A percentile compares a stretch with the other conserved stretches of the same genome.
phyloP scores from a whole-genome alignment of 192 early-diverging fungal genomes.

The Lobosporangium transversale region DNA sequence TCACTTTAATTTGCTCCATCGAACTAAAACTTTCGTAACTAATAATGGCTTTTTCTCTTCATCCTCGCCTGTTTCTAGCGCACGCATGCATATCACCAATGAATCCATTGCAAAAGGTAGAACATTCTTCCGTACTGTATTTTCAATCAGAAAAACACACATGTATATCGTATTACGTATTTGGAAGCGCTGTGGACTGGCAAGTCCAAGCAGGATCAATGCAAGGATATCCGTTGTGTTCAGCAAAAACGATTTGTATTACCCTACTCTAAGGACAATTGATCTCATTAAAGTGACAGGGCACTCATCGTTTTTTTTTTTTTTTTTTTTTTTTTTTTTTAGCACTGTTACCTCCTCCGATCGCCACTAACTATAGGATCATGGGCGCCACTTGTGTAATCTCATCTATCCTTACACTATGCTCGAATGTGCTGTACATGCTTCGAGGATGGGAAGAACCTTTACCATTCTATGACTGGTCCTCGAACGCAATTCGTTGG shows the following conservation, averaged over 20 bases:
- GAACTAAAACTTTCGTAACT: background rate
- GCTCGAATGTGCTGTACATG: conserved; percentile 49
- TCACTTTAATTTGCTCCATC: background rate
- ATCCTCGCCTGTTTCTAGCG: conserved; percentile 11
- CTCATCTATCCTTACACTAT: conserved; percentile 28
- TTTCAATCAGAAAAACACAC: background rate
- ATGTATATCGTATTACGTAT: no score
- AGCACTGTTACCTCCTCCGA: conserved; percentile 42
- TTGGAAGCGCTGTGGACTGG: no score
- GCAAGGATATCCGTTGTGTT: no score
- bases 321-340: no score
- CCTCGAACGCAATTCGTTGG: conserved; percentile 41
- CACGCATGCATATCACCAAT: conserved; percentile 41
- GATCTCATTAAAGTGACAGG: conserved; percentile 17
- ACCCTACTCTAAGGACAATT: no score
- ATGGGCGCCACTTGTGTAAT: conserved; percentile 40
- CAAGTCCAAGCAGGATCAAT: background rate
- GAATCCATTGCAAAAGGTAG: conserved; percentile 51
- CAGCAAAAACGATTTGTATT: no score
- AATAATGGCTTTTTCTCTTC: background rate
- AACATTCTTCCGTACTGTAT: background rate
- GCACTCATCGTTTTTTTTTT: no score
- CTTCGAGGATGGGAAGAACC: conserved; percentile 51
- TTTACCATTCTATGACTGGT: conserved; percentile 42
- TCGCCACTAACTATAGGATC: conserved; percentile 27